phyloP scores from a whole-genome alignment of 2,329 filamentous ascomycete species.

The Exutisphaerella laricina region DNA sequence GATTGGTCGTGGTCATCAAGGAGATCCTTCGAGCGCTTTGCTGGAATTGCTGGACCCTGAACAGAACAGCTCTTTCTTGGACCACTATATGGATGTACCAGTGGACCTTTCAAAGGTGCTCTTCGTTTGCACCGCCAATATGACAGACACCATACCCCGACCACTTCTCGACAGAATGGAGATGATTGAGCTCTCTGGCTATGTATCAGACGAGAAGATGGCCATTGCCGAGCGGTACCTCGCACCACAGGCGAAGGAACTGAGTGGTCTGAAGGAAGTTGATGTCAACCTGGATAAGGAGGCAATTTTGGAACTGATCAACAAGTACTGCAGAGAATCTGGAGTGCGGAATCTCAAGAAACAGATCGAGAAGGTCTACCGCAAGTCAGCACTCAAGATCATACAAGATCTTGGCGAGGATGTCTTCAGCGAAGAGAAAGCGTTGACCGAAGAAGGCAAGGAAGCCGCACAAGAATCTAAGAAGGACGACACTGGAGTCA shows the following conservation, averaged over 20 bases:
- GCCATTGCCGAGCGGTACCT: conserved; percentile 93
- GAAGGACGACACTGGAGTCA: conserved; percentile 59
- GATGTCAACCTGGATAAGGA: conserved; percentile 81
- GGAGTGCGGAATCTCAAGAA: conserved; percentile 98
- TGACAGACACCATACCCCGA: conserved; percentile 95
- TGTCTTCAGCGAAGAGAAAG: conserved; percentile 70
- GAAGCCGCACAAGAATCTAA: conserved; percentile 64
- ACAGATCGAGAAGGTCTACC: conserved; percentile 98
- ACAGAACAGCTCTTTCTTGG: conserved; percentile 94
- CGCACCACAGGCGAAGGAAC: conserved; percentile 86
- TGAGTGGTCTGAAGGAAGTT: conserved; percentile 83
- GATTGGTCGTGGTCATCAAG: conserved; percentile 92
- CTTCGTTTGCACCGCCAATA: conserved; percentile 98
- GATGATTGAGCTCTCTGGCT: conserved; percentile 90
- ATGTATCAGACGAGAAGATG: conserved; percentile 98
- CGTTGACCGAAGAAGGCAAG: conserved; percentile 80
- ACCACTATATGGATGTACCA: conserved; percentile 98
- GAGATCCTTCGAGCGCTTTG: conserved; percentile 89
- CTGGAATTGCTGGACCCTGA: conserved; percentile 93
- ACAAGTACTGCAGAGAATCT: conserved; percentile 95
- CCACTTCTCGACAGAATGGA: conserved; percentile 97
- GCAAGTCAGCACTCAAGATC: conserved; percentile 95
- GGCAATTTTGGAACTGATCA: conserved; percentile 94
- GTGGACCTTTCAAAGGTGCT: conserved; percentile 96
- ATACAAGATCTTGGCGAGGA: conserved; percentile 90